Conservation (phyloP, 1,139 yeast genomes). For the Casaregolazyma lundiana region DNA sequence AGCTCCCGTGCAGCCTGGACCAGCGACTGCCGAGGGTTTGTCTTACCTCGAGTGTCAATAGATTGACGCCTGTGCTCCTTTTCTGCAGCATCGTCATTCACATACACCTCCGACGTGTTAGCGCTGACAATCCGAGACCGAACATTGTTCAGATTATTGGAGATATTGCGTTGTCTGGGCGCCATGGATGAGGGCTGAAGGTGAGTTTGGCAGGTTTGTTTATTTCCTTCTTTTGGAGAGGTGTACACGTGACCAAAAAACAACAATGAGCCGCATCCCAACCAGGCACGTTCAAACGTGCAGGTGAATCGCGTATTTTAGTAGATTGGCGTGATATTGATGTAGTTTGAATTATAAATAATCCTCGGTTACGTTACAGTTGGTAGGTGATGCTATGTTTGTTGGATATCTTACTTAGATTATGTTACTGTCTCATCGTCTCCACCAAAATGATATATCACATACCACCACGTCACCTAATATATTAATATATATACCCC, state of each 20-base stretch:
- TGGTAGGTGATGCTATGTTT: no score
- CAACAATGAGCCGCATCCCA: background rate
- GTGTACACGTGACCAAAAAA: background rate
- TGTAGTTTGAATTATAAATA: no score
- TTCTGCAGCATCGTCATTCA: conserved; percentile 32
- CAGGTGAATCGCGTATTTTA: background rate
- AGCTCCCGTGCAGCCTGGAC: conserved; percentile 22
- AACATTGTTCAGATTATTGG: conserved; percentile 1
- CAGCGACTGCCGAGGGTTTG: conserved; percentile 17
- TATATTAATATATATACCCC: background rate
- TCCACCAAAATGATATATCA: background rate
- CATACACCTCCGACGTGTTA: conserved; percentile 15
- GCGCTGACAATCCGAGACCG: conserved; percentile 7
- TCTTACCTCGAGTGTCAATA: conserved; percentile 12
- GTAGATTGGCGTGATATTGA: no score
- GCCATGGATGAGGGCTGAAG: conserved; percentile 3
- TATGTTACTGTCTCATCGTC: no score
- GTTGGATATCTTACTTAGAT: no score
- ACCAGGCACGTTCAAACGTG: background rate
- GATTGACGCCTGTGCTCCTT: conserved; percentile 26
- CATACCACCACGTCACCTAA: background rate
- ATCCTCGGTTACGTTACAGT: no score
- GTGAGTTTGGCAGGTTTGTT: conserved; percentile 3
- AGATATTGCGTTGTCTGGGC: conserved; percentile 6
- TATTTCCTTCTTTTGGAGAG: background rate